Evolutionary conservation across 2,329 filamentous ascomycete genomes (phyloP), one percentile per base, ranked within the genome.

Genomic region (Rhexocercosporidium sp.): DNA sequence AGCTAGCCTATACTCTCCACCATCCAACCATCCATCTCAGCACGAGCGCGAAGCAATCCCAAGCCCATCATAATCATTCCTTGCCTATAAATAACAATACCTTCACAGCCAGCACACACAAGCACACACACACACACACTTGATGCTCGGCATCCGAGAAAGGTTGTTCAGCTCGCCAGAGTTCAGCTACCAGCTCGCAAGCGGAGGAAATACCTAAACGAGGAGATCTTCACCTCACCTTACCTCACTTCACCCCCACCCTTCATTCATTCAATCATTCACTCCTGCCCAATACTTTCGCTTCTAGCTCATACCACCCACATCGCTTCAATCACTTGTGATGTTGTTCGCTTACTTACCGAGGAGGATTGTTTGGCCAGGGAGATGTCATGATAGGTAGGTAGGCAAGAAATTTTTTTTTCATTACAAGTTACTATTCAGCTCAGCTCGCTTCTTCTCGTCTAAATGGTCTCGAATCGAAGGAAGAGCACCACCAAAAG

Each of bases 341-440:
- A n/a, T n/a, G n/a, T n/a, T n/a, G n/a, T n/a, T 37, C 34, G 4
- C 34, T 37, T 37, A 11, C 34, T 6, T 37, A 37, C 3, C 34
- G 14, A 5, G 39, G 29, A 18, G 12, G 51, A 14, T 8, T 3
- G 7, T n/a, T n/a, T n/a, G n/a, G n/a, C n/a, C n/a, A n/a, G n/a
- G n/a, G n/a, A n/a, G n/a, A n/a, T n/a, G n/a, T n/a, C n/a, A n/a
- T n/a, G n/a, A n/a, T n/a, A n/a, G n/a, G n/a, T n/a, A 37, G n/a
- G 3, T 41, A 27, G 31, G 34, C 20, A 57, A 20, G 34, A 14
- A 57, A 12, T 6, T 20, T 1, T 39, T 41, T 41, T 37, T 9
- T n/a, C 31, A 39, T 57, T 57, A 57, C 31, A 57, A 39, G 31
- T 39, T 57, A 57, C 54, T 57, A 57, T 37, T 12, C 11, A 57